phyloP scores from a whole-genome alignment of 148 eudicot species.

The Pouteria glomerata region DNA sequence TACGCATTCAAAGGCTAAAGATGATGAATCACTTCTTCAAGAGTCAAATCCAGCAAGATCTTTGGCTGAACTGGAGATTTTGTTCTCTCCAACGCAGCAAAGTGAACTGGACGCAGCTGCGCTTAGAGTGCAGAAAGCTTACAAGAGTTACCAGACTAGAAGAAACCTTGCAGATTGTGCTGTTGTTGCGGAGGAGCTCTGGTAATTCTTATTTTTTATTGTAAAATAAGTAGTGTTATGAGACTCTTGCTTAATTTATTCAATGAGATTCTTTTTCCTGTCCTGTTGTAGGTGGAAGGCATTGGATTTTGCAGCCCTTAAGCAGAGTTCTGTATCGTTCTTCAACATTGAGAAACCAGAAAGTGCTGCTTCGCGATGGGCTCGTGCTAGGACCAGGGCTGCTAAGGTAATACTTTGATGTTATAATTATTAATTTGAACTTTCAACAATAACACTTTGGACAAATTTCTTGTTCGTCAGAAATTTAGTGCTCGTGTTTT shows the following conservation, averaged over 20 bases:
- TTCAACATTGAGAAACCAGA: slow-evolving; percentile 17
- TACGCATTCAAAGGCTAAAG: not conserved
- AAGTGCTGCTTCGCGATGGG: slow-evolving; percentile 27
- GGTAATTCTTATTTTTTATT: not conserved
- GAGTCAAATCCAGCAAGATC: not conserved
- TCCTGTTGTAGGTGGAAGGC: slow-evolving; percentile 23
- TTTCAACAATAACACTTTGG: not conserved
- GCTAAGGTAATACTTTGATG: slow-evolving; percentile 20
- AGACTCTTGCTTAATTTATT: not conserved
- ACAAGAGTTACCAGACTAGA: slow-evolving; percentile 24
- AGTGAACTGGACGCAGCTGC: slow-evolving; percentile 19
- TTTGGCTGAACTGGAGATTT: not conserved
- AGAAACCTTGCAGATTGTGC: slow-evolving; percentile 29
- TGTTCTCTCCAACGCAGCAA: slow-evolving; percentile 4
- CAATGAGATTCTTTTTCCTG: not conserved
- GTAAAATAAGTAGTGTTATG: not conserved
- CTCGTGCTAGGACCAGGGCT: slow-evolving; percentile 20
- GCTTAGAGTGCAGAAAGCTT: slow-evolving; percentile 19
- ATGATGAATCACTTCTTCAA: no score
- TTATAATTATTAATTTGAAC: no score
- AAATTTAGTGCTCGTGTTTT: not conserved
- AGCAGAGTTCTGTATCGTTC: slow-evolving; percentile 19
- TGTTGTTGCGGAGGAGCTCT: slow-evolving; percentile 24
- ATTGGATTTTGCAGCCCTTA: slow-evolving; percentile 20
- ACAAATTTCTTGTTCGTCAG: not conserved